Base-by-base conservation (phyloP, 306 rosid species). In the Leucaena leucocephala region DNA sequence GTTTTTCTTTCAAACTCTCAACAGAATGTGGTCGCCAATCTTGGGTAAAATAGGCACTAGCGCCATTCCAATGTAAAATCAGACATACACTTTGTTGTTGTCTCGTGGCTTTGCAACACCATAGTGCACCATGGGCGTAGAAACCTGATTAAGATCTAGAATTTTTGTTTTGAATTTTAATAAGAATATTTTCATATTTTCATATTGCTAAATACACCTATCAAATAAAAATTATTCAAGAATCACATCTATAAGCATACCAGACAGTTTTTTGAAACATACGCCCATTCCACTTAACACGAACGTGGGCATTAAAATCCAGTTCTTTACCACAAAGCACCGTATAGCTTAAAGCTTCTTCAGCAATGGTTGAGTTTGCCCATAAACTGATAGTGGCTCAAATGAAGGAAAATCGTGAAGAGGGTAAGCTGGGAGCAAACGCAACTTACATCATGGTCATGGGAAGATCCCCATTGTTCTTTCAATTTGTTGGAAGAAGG, bases 1-100 rank as follows among this genome's bases (percentile, higher is more conserved):
- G 82, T 79, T 72, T 88, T 76, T 77, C 91, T 93, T 87, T 89
- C 92, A 91, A 86, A 72, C 80, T 59, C 63, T 57, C 70, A 80
- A 78, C 76, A 79, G 80, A 83, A 76, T 78, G 76, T 76, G 77
- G 81, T 44, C 39, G 52, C 69, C 65, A 68, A 59, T 73, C 74
- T 77, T 17, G 58, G 74, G 54, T 48, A 48, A 13, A 13, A 48
- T 48, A 13, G n/a, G 61, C 61, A 54, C 61, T 2, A n/a, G 61
- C 2, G 6, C 27, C 6, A n/a, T 54, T 49, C 13, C n/a, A 46
- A 11, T 44, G 49, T 44, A 13, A 10, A 44, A 44, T 44, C 50
- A 13, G 12, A 3, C 17, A 46, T 2, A 46, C 17, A 46, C 12
- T 46, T 46, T 13, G 52, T 46, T 46, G 12, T 4, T 3, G 3